Evolutionary conservation across 495 filamentous ascomycete species (phyloP).

Genomic region (Penicillium pulvis): DNA sequence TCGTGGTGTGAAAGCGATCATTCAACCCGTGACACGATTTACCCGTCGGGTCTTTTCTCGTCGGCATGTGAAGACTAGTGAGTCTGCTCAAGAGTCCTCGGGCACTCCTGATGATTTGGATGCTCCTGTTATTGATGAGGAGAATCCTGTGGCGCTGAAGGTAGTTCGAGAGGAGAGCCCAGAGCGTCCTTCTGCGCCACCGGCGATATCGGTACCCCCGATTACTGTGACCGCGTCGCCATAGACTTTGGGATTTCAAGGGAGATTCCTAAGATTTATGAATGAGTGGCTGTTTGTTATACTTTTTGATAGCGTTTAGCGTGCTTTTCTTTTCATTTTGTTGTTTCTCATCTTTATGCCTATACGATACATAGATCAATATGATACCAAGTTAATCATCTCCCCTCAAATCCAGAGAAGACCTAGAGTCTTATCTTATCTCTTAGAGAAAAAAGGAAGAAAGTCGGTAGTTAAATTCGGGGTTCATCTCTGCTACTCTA

Average conservation of each 20-base stretch:
- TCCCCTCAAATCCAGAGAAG: not conserved
- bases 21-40: slow-evolving; percentile 29
- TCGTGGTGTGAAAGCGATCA: slow-evolving; percentile 18
- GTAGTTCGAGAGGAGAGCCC: slow-evolving; percentile 16
- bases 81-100: not conserved
- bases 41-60: slow-evolving; percentile 19
- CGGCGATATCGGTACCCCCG: slow-evolving; percentile 32
- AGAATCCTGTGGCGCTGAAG: slow-evolving; percentile 15
- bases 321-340: not conserved
- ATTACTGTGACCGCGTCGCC: slow-evolving; percentile 42
- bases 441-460: too few species aligned
- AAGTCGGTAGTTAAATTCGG: too few species aligned
- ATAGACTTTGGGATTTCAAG: not conserved
- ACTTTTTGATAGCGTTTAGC: not conserved
- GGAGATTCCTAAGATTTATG: not conserved
- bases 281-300: not conserved
- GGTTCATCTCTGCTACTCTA: too few species aligned
- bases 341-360: not conserved
- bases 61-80: not conserved
- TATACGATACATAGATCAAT: too few species aligned
- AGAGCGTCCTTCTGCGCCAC: slow-evolving; percentile 24
- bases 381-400: not conserved
- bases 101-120: not conserved
- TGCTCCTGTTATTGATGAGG: slow-evolving; percentile 13
- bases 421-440: not conserved